Conservation (phyloP, 495 filamentous ascomycete species). For the Astrocystis sublimbata region DNA sequence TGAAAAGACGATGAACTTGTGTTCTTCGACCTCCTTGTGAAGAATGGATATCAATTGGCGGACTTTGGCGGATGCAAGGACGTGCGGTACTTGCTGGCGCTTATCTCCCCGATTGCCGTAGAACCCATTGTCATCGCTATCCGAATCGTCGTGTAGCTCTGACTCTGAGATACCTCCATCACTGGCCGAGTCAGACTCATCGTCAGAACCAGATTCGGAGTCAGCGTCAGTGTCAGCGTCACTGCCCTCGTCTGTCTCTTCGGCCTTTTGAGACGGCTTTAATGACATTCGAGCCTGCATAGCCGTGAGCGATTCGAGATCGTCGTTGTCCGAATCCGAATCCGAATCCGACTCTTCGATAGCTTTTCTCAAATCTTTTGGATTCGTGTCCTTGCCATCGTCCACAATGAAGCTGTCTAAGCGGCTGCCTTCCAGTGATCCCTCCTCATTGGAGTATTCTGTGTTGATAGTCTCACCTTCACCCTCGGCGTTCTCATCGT, state of each 20-base stretch:
- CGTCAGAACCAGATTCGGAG: conserved; percentile 29
- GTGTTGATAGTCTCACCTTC: conserved; percentile 76
- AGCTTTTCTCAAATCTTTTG: conserved; percentile 26
- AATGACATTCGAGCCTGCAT: conserved; percentile 38
- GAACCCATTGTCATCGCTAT: conserved; percentile 36
- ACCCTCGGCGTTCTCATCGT: conserved; percentile 85
- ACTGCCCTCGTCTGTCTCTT: conserved; percentile 22
- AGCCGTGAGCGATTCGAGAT: conserved; percentile 43
- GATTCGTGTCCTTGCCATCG: conserved; percentile 37
- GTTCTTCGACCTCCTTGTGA: conserved; percentile 66
- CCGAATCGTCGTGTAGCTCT: conserved; percentile 46
- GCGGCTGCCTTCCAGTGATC: conserved; percentile 48
- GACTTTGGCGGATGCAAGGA: conserved; percentile 85
- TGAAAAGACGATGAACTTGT: conserved; percentile 98
- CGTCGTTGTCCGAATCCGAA: conserved; percentile 37
- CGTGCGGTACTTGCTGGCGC: conserved; percentile 39
- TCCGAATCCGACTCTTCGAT: conserved; percentile 34
- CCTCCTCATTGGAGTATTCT: conserved; percentile 55
- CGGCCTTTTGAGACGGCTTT: conserved; percentile 18
- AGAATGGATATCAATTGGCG: conserved; percentile 79
- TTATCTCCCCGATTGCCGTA: conserved; percentile 10
- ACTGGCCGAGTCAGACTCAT: conserved; percentile 41
- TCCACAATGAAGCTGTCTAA: conserved; percentile 49
- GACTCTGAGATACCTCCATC: conserved; percentile 37
- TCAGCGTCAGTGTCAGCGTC: conserved; percentile 27